A percentile compares a stretch with the other conserved stretches of the same genome.
These are phyloP conservation scores for Candida gigantensis DNA, from an alignment of 1,139 yeast species.

Conservation along the genomic window DNA sequence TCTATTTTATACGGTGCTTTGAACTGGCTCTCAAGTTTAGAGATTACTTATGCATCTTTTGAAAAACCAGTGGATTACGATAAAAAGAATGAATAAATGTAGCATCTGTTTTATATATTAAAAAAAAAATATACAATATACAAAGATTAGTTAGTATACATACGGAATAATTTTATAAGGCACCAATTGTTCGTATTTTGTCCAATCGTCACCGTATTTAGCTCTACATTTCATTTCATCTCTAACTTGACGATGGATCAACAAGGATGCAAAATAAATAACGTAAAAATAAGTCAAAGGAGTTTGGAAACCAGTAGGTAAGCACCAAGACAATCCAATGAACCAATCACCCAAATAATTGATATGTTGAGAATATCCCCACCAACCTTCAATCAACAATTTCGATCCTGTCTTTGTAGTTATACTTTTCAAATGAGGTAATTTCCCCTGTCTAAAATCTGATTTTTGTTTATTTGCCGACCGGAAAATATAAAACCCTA, in stretches of 20 bases:
- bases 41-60: slow-evolving; percentile 71
- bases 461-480: slow-evolving; percentile 84
- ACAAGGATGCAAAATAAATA: slow-evolving; percentile 74
- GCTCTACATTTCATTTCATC: slow-evolving; percentile 89
- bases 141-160: slow-evolving; percentile 51
- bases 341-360: slow-evolving; percentile 96
- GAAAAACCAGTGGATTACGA: slow-evolving; percentile 65
- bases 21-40: slow-evolving; percentile 59
- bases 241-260: slow-evolving; percentile 84
- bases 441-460: slow-evolving; percentile 75
- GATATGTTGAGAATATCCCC: slow-evolving; percentile 91
- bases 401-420: slow-evolving; percentile 77
- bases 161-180: slow-evolving; percentile 92
- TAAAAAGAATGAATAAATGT: slow-evolving; percentile 56
- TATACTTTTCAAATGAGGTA: slow-evolving; percentile 63
- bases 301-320: slow-evolving; percentile 82
- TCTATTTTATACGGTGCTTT: slow-evolving; percentile 56
- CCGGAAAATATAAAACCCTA: slow-evolving; percentile 83
- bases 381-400: slow-evolving; percentile 90
- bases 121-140: slow-evolving; percentile 1
- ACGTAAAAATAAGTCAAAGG: slow-evolving; percentile 87
- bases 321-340: slow-evolving; percentile 89
- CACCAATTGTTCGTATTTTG: slow-evolving; percentile 71
- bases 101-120: neutral
- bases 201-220: slow-evolving; percentile 88